Evolutionary conservation across 75 land plant genomes (phyloP), one percentile per base, ranked within the genome.

Genomic region (Pinus tabuliformis): DNA sequence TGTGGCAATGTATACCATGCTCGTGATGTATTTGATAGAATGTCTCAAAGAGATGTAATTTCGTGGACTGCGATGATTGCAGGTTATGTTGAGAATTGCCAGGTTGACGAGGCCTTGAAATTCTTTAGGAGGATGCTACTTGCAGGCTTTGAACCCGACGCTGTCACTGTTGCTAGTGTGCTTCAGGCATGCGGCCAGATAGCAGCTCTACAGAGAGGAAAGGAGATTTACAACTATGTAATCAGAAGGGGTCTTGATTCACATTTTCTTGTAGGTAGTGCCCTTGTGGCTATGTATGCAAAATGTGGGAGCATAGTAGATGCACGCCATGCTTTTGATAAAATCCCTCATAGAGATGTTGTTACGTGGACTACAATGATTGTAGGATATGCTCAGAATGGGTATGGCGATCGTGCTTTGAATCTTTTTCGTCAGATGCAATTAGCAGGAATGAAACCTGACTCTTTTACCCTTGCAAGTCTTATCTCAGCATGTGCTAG

Each of bases 321-420:
- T 39, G 78, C 78, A n/a, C 75, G 13, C 18, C 36, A 63, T 7
- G 73, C 12, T 14, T 77, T 77, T 65, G 72, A 77, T 26, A 65
- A 26, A 20, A 58, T 65, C 20, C 4, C n/a, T 21, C 21, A 3
- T 3, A 58, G 56, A 17, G 72, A 77, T 65, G 72, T 45, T 20
- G 60, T 77, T 37, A 18, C 86, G 26, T 88, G 92, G 92, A 91
- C 83, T 80, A 83, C 88, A 59, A 70, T 86, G 28, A 84, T 91
- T 73, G 80, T 86, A 4, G 92, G 88, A 33, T 52, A 81, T 78
- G 90, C 86, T 49, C 78, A 77, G 45, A 86, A 90, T 80, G 92
- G 92, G 18, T 79, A 80, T 66, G 88, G 82, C 4, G 72, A 85
- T 59, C 56, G 37, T 14, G 87, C 86, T 33, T 57, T 86, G 20